Conservation (phyloP, 2,329 filamentous ascomycete species). For the Fusarium siculi region DNA sequence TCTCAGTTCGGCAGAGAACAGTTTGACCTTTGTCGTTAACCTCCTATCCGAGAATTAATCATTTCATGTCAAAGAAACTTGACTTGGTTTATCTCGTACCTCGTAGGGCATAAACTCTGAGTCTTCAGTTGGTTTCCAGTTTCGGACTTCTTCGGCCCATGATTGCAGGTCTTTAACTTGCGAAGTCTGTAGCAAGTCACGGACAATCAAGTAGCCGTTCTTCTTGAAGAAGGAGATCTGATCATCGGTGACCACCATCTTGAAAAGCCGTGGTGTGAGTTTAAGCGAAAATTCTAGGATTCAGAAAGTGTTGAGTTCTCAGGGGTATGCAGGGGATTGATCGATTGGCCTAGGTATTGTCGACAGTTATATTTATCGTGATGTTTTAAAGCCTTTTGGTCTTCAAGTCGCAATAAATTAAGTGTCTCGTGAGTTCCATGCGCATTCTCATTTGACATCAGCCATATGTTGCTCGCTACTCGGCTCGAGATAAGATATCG, state of each 20-base stretch:
- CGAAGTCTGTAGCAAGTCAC: not conserved
- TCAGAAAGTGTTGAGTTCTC: rapidly evolving
- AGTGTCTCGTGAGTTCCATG: not conserved
- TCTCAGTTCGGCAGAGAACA: not conserved
- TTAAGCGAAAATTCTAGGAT: not conserved
- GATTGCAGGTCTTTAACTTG: not conserved
- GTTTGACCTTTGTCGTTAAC: not conserved
- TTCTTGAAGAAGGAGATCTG: not conserved
- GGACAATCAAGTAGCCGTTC: not conserved
- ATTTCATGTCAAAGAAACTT: no score
- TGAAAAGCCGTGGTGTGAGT: not conserved
- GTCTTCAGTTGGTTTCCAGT: not conserved
- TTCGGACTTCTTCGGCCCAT: not conserved
- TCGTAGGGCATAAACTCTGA: not conserved
- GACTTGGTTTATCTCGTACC: not conserved
- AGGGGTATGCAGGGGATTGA: rapidly evolving
- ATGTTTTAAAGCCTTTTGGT: rapidly evolving
- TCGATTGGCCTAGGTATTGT: no score
- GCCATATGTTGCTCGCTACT: not conserved
- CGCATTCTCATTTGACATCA: rapidly evolving
- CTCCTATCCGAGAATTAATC: not conserved
- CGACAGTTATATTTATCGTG: rapidly evolving
- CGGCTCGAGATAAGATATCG: not conserved
- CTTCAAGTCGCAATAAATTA: rapidly evolving
- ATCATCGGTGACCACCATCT: not conserved